Conservation (phyloP, 2,329 filamentous ascomycete genomes). For the Apiospora pterosperma region DNA sequence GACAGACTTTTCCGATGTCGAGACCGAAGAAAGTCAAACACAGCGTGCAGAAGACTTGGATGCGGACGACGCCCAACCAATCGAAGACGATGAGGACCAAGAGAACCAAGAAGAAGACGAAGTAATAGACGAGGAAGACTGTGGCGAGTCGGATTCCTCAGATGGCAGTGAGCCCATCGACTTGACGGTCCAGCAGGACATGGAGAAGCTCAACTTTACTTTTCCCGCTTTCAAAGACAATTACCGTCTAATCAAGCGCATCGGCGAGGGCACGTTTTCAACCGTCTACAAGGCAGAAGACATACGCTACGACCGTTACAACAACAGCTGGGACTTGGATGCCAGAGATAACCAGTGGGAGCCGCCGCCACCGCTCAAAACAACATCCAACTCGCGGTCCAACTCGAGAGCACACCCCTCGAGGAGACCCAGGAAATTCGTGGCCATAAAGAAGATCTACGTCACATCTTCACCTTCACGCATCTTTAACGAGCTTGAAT, state of each 20-base stretch:
- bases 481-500: slow-evolving; percentile 93
- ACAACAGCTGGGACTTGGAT: slow-evolving; percentile 83
- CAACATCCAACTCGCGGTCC: slow-evolving; percentile 39
- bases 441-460: slow-evolving; percentile 99
- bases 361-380: slow-evolving; percentile 64
- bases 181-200: slow-evolving; percentile 73
- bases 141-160: slow-evolving; percentile 42
- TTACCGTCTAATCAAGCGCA: slow-evolving; percentile 91
- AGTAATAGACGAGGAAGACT: slow-evolving; percentile 32
- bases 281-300: slow-evolving; percentile 99
- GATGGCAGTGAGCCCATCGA: slow-evolving; percentile 65
- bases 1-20: slow-evolving; percentile 22
- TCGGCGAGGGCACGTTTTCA: slow-evolving; percentile 97
- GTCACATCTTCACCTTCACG: slow-evolving; percentile 92
- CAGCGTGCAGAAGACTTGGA: slow-evolving; percentile 28
- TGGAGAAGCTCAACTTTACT: slow-evolving; percentile 75
- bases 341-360: slow-evolving; percentile 62
- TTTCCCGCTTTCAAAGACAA: slow-evolving; percentile 81
- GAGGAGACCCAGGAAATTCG: slow-evolving; percentile 62
- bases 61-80: slow-evolving; percentile 26
- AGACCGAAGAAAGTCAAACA: slow-evolving; percentile 21
- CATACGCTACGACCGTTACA: slow-evolving; percentile 75
- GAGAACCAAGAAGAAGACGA: slow-evolving; percentile 34
- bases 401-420: slow-evolving; percentile 26
- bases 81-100: slow-evolving; percentile 28